Evolutionary conservation across 345 rosid genomes (phyloP).

Genomic region (Carallia pectinifolia): DNA sequence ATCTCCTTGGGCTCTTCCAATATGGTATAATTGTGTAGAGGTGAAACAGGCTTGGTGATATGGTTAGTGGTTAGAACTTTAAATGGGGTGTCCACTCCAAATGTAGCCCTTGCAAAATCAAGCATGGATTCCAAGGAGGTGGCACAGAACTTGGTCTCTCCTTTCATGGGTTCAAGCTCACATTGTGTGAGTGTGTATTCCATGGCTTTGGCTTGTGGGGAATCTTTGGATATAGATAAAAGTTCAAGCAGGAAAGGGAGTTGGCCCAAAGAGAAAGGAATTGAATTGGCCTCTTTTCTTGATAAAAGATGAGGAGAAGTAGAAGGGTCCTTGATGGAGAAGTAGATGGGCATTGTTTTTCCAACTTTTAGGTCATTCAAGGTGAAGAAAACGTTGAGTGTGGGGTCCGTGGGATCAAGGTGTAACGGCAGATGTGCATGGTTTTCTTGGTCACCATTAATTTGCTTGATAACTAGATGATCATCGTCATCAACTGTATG

Average conservation of each 20-base stretch:
- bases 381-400: not conserved
- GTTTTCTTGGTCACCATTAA: not conserved
- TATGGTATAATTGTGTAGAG: slow-evolving; percentile 18
- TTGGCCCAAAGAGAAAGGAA: slow-evolving; percentile 21
- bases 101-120: slow-evolving; percentile 11
- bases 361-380: slow-evolving; percentile 2
- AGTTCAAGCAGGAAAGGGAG: slow-evolving; percentile 17
- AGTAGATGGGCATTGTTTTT: not conserved
- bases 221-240: slow-evolving; percentile 18
- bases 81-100: slow-evolving; percentile 8
- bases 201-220: slow-evolving; percentile 23
- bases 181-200: slow-evolving; percentile 21
- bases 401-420: slow-evolving; percentile 8
- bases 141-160: slow-evolving; percentile 26
- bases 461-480: not conserved
- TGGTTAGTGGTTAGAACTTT: not conserved
- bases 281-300: slow-evolving; percentile 20
- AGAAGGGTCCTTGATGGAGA: slow-evolving; percentile 4
- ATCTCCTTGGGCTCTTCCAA: slow-evolving; percentile 35
- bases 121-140: slow-evolving; percentile 29
- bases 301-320: slow-evolving; percentile 1
- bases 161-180: slow-evolving; percentile 14
- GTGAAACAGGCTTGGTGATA: not conserved
- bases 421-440: not conserved
- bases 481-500: not conserved